Base-by-base conservation (phyloP, 2,329 filamentous ascomycete genomes). In the Capronia americana region DNA sequence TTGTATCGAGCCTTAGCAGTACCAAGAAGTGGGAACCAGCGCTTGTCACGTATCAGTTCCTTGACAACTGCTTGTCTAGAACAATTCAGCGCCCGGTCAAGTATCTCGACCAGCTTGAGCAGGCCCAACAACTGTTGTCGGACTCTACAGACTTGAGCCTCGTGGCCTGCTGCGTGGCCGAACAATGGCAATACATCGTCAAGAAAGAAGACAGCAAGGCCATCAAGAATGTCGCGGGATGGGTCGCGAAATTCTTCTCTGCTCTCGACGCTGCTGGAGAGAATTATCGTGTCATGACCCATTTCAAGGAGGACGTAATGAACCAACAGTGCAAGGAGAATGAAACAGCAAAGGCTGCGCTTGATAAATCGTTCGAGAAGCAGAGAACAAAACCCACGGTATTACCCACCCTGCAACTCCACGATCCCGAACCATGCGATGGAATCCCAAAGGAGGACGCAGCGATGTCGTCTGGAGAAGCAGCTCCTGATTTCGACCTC, bases 1-100 rank as follows among this genome's bases (percentile, higher is more conserved):
- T 83, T 4, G n/a, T 59, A 76, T 20, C 71, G 75, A 82, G 80
- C 61, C 72, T 83, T 10, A 74, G 75, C 17, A 68, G 72, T 4
- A 76, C 76, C 1, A 75, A 77, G 53, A 68, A 74, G 4, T 75
- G 74, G 38, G 61, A 65, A 38, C 70, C 79, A 11, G 71, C 73
- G n/a, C 69, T 71, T 3, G 77, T 79, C 63, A 66, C 93, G 0
- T 90, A 91, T 79, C 77, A 82, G 0, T 96, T 95, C 74, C 77
- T 97, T 28, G 93, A 97, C 74, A 93, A 96, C 69, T 96, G 92
- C 76, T 83, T 92, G 60, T 87, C 87, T 32, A 87, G 93, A 26
- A 91, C 92, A 71, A 88, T 89, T 17, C 88, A 85, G 64, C 89
- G 90, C 26, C 91, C 92, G 0, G 89, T 96, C 74, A 96, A 97